Base-by-base conservation (phyloP, 352 stramenopile genomes). In the Phytophthora cryptogea region DNA sequence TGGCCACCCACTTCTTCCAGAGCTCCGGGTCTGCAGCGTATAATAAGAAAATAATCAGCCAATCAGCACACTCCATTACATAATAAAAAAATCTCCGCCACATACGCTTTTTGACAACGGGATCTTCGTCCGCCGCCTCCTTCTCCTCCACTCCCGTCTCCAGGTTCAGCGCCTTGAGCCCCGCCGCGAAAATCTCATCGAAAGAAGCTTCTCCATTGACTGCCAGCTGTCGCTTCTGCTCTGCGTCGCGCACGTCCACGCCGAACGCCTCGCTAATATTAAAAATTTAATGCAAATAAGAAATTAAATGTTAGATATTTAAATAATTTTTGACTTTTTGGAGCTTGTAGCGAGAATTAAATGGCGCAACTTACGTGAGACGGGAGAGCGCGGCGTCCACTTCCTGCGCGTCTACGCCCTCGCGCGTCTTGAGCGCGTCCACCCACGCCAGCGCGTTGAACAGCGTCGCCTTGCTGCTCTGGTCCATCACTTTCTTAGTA, bases 1-100 rank as follows among this genome's bases (percentile, higher is more conserved):
- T 95, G 26, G 77, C 75, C 16, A 93, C 69, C 86, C 86, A 95
- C 63, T 95, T 95, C 63, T 88, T 89, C 86, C 86, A 95, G 62
- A 95, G 53, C 47, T 87, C 83, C 6, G 83, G 86, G 59, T 95
- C 85, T 94, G 41, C 45, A 8, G 23, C 28, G 45, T 14, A 1
- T 8, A 47, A 50, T 20, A 23, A 56, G 48, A 32, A 31, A 52
- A 40, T 13, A 41, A 53, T 28, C 13, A 66, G 8, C 23, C 14
- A 17, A 31, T 55, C 35, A 50, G 13, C 16, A 16, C n/a, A 8
- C 26, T 35, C 17, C 28, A 10, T 23, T 20, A 17, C 46, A 17
- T 13, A 17, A 33, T 17, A 66, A 32, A 27, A 43, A 44, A 16
- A 8, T 44, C 4, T 45, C 31, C 11, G 1, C 27, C 39, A 63